A percentile compares a stretch with the other conserved stretches of the same genome.
These are phyloP conservation scores for Phytophthora niederhauseri DNA, from an alignment of 352 stramenopile species.

Conservation along the genomic window DNA sequence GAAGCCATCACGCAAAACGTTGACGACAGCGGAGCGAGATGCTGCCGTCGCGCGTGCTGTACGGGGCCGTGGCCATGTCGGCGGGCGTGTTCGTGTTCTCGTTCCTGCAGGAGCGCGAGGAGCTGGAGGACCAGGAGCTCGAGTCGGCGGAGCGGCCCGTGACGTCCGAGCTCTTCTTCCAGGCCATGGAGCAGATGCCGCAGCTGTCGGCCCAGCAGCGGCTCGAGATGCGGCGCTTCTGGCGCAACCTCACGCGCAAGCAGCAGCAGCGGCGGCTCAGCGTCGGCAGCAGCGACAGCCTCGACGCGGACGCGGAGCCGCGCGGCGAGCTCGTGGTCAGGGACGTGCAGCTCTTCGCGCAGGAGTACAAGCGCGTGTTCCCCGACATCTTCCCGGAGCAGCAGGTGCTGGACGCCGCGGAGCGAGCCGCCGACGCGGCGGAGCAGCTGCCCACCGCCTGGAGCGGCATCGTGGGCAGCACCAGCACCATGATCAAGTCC, in stretches of 20 bases:
- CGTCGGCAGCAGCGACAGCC: constrained; percentile 2
- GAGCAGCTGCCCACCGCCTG: constrained; percentile 40
- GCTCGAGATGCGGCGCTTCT: constrained; percentile 80
- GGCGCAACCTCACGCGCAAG: constrained; percentile 72
- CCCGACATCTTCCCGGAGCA: constrained; percentile 78
- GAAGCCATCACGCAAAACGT: background rate
- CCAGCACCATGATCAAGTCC: constrained; percentile 79
- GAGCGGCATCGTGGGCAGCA: constrained; percentile 79
- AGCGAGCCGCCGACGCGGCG: constrained; percentile 47
- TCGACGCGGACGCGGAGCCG: background rate
- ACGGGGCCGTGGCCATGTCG: constrained; percentile 82
- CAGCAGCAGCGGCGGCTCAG: constrained; percentile 30
- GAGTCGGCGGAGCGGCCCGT: constrained; percentile 59
- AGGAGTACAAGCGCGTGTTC: constrained; percentile 86
- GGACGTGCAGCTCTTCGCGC: constrained; percentile 76
- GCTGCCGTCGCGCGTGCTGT: constrained; percentile 62
- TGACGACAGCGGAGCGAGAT: constrained; percentile 14
- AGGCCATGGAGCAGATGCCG: constrained; percentile 62
- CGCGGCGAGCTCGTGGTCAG: constrained; percentile 45
- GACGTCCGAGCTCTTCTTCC: constrained; percentile 63
- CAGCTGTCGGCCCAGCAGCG: constrained; percentile 60
- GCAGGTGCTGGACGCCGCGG: constrained; percentile 61
- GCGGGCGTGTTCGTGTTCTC: constrained; percentile 79
- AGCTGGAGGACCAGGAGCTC: constrained; percentile 66
- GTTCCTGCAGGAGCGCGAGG: constrained; percentile 80